phyloP scores from a whole-genome alignment of 495 filamentous ascomycete genomes.

The Ramalina peruviana region DNA sequence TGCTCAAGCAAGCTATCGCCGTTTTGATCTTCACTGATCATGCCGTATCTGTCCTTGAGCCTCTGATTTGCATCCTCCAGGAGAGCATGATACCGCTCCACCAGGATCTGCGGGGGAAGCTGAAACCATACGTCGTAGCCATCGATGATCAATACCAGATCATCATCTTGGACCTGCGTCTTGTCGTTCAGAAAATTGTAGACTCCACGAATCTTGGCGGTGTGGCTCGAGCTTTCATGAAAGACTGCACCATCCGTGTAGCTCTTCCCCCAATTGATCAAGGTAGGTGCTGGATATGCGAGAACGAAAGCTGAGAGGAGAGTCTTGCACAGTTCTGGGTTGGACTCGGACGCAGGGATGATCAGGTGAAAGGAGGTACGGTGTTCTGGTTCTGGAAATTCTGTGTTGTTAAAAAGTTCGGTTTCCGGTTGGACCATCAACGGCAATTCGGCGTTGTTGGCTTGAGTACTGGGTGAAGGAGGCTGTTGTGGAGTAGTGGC shows the following conservation, averaged over 20 bases:
- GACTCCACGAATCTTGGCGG: conserved; percentile 32
- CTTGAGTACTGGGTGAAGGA: neutral
- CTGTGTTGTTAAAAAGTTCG: conserved; percentile 1
- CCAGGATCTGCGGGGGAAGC: conserved; percentile 42
- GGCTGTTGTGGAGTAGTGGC: neutral
- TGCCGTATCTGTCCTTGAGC: conserved; percentile 34
- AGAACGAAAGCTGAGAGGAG: conserved; percentile 46
- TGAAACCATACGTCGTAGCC: conserved; percentile 48
- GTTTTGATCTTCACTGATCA: conserved; percentile 20
- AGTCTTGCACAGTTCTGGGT: conserved; percentile 42
- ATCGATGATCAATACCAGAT: conserved; percentile 47
- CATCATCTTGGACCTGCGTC: conserved; percentile 36
- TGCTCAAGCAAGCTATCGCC: conserved; percentile 19
- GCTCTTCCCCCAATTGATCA: conserved; percentile 33
- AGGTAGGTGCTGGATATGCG: conserved; percentile 44
- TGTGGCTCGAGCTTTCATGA: conserved; percentile 15
- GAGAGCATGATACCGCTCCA: conserved; percentile 39
- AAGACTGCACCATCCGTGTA: conserved; percentile 16
- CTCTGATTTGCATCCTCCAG: conserved; percentile 34
- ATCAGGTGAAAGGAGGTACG: conserved; percentile 48
- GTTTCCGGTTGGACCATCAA: neutral
- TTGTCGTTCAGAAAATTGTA: conserved; percentile 38
- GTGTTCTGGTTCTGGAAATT: conserved; percentile 31
- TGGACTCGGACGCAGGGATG: conserved; percentile 36
- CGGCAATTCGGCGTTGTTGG: conserved; percentile 4